A percentile compares a stretch with the other conserved stretches of the same genome.
Evolutionary conservation across 1,139 yeast species (phyloP).

Genomic region (Yamadazyma mexicana): DNA sequence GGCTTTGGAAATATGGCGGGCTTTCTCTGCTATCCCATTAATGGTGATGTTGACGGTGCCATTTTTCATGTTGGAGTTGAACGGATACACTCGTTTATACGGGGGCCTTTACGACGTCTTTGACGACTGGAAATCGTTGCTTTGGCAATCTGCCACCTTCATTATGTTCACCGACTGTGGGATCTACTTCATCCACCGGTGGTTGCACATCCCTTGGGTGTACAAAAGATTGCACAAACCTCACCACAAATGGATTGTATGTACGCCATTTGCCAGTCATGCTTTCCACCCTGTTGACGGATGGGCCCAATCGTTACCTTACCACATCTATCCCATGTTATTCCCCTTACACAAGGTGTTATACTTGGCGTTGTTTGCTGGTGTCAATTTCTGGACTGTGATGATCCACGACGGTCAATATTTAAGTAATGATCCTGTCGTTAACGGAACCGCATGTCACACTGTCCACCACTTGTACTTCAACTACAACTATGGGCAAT

Average conservation of each 20-base stretch:
- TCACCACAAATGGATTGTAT: slow-evolving; percentile 99
- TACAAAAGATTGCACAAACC: slow-evolving; percentile 91
- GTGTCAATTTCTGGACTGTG: slow-evolving; percentile 97
- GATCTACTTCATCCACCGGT: slow-evolving; percentile 86
- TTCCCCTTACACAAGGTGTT: slow-evolving; percentile 91
- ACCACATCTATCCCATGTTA: slow-evolving; percentile 84
- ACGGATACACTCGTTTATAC: slow-evolving; percentile 80
- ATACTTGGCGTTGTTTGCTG: slow-evolving; percentile 76
- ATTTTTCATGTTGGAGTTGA: slow-evolving; percentile 81
- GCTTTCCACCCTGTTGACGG: slow-evolving; percentile 99
- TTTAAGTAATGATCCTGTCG: slow-evolving; percentile 86
- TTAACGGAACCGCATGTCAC: slow-evolving; percentile 98
- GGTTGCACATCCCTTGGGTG: slow-evolving; percentile 87
- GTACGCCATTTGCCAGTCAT: slow-evolving; percentile 97
- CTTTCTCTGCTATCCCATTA: slow-evolving; percentile 76
- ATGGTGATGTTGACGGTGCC: slow-evolving; percentile 90
- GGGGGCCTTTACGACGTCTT: slow-evolving; percentile 60
- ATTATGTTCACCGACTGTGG: slow-evolving; percentile 92
- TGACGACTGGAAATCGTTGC: slow-evolving; percentile 67
- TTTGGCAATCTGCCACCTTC: slow-evolving; percentile 71
- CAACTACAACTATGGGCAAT: slow-evolving; percentile 97
- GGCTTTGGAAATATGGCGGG: slow-evolving; percentile 75
- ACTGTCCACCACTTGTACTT: slow-evolving; percentile 95
- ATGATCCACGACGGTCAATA: slow-evolving; percentile 98
- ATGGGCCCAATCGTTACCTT: slow-evolving; percentile 86